A percentile compares a stretch with the other conserved stretches of the same genome.
Conservation (phyloP, 305 asterid species). For the Fraxinus velutina region DNA sequence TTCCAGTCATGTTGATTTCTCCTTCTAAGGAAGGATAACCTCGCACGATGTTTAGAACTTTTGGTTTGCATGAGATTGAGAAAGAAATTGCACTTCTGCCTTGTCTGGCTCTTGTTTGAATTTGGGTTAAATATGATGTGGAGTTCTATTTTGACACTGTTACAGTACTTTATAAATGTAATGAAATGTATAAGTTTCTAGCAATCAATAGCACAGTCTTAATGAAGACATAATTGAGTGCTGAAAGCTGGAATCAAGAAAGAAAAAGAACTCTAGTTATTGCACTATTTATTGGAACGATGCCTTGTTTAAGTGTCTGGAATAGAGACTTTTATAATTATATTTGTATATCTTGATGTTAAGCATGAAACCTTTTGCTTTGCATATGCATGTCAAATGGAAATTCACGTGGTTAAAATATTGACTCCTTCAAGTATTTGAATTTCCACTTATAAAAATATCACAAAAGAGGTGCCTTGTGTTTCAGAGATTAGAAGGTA, state of each 20-base stretch:
- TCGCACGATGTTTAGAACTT: background rate
- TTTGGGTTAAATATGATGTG: background rate
- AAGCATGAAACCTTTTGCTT: background rate
- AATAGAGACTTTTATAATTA: background rate
- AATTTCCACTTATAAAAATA: background rate
- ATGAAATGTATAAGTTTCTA: background rate
- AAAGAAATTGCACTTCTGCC: background rate
- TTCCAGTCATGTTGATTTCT: background rate
- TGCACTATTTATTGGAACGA: background rate
- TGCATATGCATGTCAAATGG: background rate
- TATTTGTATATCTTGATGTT: background rate
- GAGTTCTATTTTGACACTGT: background rate
- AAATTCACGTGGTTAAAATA: background rate
- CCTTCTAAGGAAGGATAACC: background rate
- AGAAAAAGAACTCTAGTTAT: background rate
- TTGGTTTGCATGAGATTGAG: background rate
- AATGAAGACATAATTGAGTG: background rate
- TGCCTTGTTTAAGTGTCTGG: background rate
- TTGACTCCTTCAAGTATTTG: background rate
- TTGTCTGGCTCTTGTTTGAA: background rate
- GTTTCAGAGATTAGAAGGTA: background rate
- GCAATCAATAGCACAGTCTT: background rate
- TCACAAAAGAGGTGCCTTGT: background rate
- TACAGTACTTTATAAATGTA: background rate
- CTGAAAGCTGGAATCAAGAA: background rate